A percentile compares a stretch with the other conserved stretches of the same genome.
These are phyloP conservation scores for Alternaria triticina DNA, from an alignment of 2,329 filamentous ascomycete species.

Conservation along the genomic window DNA sequence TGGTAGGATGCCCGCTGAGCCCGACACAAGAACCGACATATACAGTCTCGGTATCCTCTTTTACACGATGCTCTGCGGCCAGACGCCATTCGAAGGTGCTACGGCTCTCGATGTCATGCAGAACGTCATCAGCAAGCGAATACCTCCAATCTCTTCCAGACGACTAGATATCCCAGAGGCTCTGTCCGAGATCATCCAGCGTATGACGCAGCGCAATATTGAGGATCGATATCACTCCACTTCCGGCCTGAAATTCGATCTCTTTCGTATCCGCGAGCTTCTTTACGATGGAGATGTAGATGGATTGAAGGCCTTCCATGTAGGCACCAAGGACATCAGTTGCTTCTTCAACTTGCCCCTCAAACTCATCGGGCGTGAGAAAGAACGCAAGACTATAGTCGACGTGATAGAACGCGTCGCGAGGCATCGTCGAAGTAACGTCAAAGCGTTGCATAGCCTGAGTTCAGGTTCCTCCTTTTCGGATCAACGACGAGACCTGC, in stretches of 20 bases:
- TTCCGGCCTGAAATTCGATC: slow-evolving; percentile 82
- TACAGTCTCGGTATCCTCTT: slow-evolving; percentile 90
- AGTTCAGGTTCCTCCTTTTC: slow-evolving; percentile 62
- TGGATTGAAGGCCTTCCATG: slow-evolving; percentile 74
- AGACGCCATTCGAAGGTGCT: slow-evolving; percentile 78
- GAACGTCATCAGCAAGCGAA: slow-evolving; percentile 78
- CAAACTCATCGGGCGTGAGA: slow-evolving; percentile 78
- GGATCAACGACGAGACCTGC: slow-evolving; percentile 57
- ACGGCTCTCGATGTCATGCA: slow-evolving; percentile 91
- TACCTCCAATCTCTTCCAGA: slow-evolving; percentile 77
- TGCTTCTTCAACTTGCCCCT: slow-evolving; percentile 89
- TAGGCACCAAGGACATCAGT: slow-evolving; percentile 85
- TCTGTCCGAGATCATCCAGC: slow-evolving; percentile 82
- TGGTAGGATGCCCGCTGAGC: slow-evolving; percentile 88
- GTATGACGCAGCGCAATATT: slow-evolving; percentile 89
- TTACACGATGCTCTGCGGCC: slow-evolving; percentile 75
- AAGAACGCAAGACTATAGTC: slow-evolving; percentile 73
- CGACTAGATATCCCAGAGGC: slow-evolving; percentile 85
- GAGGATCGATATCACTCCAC: slow-evolving; percentile 88
- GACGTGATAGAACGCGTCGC: slow-evolving; percentile 76
- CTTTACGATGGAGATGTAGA: slow-evolving; percentile 76
- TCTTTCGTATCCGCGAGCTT: slow-evolving; percentile 75
- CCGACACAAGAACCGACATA: slow-evolving; percentile 86
- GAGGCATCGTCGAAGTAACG: slow-evolving; percentile 61
- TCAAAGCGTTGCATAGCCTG: slow-evolving; percentile 56